Evolutionary conservation across 2,329 filamentous ascomycete genomes (phyloP).

Genomic region (Endoconidiophora laricicola): DNA sequence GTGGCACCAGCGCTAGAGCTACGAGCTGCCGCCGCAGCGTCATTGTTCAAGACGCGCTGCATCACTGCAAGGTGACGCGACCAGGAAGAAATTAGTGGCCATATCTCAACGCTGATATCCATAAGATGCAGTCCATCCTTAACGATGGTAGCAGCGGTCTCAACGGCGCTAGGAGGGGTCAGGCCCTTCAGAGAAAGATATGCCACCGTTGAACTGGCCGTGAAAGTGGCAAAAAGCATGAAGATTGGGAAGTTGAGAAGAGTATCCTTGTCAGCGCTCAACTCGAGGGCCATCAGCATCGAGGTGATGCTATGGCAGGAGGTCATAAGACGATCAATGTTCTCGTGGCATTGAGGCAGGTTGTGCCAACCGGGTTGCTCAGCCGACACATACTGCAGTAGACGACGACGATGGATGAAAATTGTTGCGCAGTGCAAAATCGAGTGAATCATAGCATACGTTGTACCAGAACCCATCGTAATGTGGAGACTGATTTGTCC

Average conservation of each 20-base stretch:
- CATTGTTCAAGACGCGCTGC: slow-evolving; percentile 41
- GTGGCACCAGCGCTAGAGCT: slow-evolving; percentile 17
- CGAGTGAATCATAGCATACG: slow-evolving; percentile 45
- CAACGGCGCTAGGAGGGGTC: slow-evolving; percentile 37
- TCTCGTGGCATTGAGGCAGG: slow-evolving; percentile 32
- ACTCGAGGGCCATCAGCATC: slow-evolving; percentile 37
- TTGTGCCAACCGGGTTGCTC: slow-evolving; percentile 36
- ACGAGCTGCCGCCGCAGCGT: slow-evolving; percentile 24
- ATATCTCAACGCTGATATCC: slow-evolving; percentile 40
- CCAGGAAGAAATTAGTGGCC: slow-evolving; percentile 43
- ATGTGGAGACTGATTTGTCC: slow-evolving; percentile 45
- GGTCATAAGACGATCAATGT: slow-evolving; percentile 39
- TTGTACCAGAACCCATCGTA: slow-evolving; percentile 46
- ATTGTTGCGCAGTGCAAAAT: slow-evolving; percentile 43
- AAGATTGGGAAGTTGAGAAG: slow-evolving; percentile 46
- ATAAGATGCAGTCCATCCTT: slow-evolving; percentile 42
- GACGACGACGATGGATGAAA: slow-evolving; percentile 42
- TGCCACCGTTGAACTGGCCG: slow-evolving; percentile 42
- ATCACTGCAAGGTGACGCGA: slow-evolving; percentile 43
- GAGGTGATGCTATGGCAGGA: slow-evolving; percentile 42
- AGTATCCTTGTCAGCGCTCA: slow-evolving; percentile 38
- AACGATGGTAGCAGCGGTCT: slow-evolving; percentile 40
- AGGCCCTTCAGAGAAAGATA: slow-evolving; percentile 46
- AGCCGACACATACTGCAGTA: slow-evolving; percentile 40
- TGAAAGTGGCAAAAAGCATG: slow-evolving; percentile 47